Evolutionary conservation across 805 yeast genomes (phyloP).

Genomic region (Candida orba): DNA sequence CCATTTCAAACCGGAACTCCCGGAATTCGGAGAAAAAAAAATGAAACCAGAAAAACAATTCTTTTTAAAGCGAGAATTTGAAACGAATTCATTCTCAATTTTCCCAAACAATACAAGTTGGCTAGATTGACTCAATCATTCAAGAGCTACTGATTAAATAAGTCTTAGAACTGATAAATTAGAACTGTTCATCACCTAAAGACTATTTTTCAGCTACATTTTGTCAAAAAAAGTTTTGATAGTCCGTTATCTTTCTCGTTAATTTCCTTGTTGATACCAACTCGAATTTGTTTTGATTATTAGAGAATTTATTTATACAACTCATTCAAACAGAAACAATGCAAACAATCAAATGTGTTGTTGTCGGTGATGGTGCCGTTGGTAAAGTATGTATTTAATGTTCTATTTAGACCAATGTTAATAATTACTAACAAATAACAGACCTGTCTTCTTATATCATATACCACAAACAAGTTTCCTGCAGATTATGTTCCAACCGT

Average conservation of each 20-base stretch:
- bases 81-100: not conserved
- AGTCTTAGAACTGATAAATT: no score
- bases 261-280: not conserved
- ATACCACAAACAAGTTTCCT: conserved; percentile 95
- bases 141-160: no score
- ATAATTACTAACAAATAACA: conserved; percentile 15
- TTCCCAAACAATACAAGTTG: not conserved
- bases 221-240: not conserved
- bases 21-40: not conserved
- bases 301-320: not conserved
- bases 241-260: not conserved
- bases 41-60: not conserved
- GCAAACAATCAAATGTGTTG: conserved; percentile 83
- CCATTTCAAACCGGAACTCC: not conserved
- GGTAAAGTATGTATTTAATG: conserved; percentile 55
- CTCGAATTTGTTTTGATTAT: not conserved
- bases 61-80: not conserved
- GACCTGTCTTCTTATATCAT: conserved; percentile 91
- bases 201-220: no score
- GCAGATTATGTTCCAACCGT: conserved; percentile 99
- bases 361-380: conserved; percentile 99
- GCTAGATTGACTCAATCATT: not conserved
- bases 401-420: not conserved
- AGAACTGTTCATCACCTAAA: no score
- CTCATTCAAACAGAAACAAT: conserved; percentile 14